Evolutionary conservation across 805 yeast genomes (phyloP), one percentile per base, ranked within the genome.

Genomic region (Zygotorulaspora florentina): DNA sequence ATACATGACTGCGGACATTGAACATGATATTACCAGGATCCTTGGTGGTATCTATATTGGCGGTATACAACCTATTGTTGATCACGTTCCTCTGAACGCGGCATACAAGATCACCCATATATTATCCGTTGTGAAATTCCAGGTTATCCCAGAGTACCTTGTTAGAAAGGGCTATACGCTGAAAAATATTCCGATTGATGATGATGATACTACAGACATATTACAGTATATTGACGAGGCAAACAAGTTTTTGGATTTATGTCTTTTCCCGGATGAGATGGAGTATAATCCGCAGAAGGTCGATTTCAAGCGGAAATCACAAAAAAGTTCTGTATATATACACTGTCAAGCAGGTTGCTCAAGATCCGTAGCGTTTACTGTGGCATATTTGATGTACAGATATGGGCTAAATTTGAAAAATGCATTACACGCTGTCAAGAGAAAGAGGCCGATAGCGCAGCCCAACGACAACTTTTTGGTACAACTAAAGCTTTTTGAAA

Each of bases 341-440:
- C 87, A 85, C 60, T 87, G 95, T 64, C 87, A 91, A 48, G 97
- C 96, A 25, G 99, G 99, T 1, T 87, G 87, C 25, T 88, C 96
- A 1, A 73, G 99, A 52, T 86, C 96, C 4, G 91, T 86, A 0
- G 82, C 97, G 0, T 83, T 89, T 12, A 81, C 83, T 30, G 80
- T 87, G 40, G 95, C 97, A 0, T 96, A 87, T 63, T 78, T 90
- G 35, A 91, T 93, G 96, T 77, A 81, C 60, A 70, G 89, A 41
- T 73, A 84, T 62, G 74, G 79, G 1, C 71, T 88, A 56, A 66
- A 70, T 10, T 67, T 78, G 13, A 70, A 75, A 12, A 81, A 80
- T 52, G 85, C 96, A 0, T 56, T 87, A 7, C 82, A 84, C 65
- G 91, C 91, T 0, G 82, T 91, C n/a, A 74, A 72, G 51, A 66